Percentiles rank a stretch among this genome's conserved stretches.
Evolutionary conservation across 2,329 filamentous ascomycete species (phyloP).

Genomic region (Cercospora sp.): DNA sequence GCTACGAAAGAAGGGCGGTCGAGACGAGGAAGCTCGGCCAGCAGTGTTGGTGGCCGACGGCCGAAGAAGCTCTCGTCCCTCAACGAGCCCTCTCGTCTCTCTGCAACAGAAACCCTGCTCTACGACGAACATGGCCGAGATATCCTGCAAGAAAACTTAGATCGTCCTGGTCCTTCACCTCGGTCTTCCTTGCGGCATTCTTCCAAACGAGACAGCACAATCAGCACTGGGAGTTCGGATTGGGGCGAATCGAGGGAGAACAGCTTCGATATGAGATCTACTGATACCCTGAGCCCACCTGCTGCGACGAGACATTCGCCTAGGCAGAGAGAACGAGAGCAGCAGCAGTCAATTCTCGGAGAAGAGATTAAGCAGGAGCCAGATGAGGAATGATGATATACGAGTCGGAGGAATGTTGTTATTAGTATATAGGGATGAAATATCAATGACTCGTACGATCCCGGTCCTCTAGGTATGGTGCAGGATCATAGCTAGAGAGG

Average conservation of each 20-base stretch:
- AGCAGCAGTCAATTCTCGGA: not conserved
- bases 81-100: slow-evolving; percentile 31
- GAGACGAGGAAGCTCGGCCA: slow-evolving; percentile 31
- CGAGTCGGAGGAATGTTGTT: not conserved
- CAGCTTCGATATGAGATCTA: slow-evolving; percentile 20
- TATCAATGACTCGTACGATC: not conserved
- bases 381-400: not conserved
- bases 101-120: slow-evolving; percentile 34
- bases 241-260: slow-evolving; percentile 13
- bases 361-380: slow-evolving; percentile 13
- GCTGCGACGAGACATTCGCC: slow-evolving; percentile 1
- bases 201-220: slow-evolving; percentile 26
- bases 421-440: not conserved
- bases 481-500: not conserved
- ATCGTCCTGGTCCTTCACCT: not conserved
- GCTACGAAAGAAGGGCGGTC: slow-evolving; percentile 21
- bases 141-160: not conserved
- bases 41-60: slow-evolving; percentile 24
- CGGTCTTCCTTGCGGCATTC: slow-evolving; percentile 6
- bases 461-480: not conserved
- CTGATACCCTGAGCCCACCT: not conserved
- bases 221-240: slow-evolving; percentile 25
- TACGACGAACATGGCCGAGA: slow-evolving; percentile 23
- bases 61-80: slow-evolving; percentile 22
- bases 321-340: not conserved